A percentile compares a stretch with the other conserved stretches of the same genome.
phyloP scores from a whole-genome alignment of 805 yeast species.

The Yamadazyma sp. region DNA sequence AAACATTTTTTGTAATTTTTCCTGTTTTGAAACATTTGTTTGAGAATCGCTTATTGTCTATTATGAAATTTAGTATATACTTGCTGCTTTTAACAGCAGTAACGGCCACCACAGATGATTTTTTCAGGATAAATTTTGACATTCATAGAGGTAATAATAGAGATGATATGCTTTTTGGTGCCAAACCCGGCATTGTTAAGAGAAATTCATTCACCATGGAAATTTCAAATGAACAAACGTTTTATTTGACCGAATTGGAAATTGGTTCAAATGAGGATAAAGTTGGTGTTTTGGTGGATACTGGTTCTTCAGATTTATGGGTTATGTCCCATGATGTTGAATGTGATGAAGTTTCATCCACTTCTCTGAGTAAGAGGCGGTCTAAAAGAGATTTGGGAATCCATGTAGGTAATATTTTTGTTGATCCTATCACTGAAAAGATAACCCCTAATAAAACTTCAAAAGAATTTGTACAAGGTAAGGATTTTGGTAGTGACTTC shows the following conservation, averaged over 20 bases:
- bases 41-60: too few relatives aligned
- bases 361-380: neutral
- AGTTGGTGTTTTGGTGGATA: slow-evolving; percentile 34
- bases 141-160: slow-evolving; percentile 12
- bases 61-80: too few relatives aligned
- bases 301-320: slow-evolving; percentile 45
- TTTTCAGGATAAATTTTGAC: slow-evolving; percentile 11
- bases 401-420: slow-evolving; percentile 11
- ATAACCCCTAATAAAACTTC: neutral
- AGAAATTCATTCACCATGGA: slow-evolving; percentile 13
- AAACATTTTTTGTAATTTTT: too few relatives aligned
- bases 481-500: slow-evolving; percentile 4
- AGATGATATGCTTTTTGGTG: slow-evolving; percentile 8
- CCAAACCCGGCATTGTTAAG: slow-evolving; percentile 8
- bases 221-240: slow-evolving; percentile 23
- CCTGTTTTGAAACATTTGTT: too few relatives aligned
- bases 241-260: slow-evolving; percentile 24
- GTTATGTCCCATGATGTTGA: slow-evolving; percentile 30
- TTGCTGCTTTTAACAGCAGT: neutral
- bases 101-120: slow-evolving; percentile 1
- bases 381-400: neutral
- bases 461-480: slow-evolving; percentile 1
- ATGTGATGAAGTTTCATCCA: slow-evolving; percentile 14
- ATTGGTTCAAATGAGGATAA: slow-evolving; percentile 30
- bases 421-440: neutral